Evolutionary conservation across 495 filamentous ascomycete species (phyloP), one percentile per base, ranked within the genome.

Genomic region (Alectoria sarmentosa): DNA sequence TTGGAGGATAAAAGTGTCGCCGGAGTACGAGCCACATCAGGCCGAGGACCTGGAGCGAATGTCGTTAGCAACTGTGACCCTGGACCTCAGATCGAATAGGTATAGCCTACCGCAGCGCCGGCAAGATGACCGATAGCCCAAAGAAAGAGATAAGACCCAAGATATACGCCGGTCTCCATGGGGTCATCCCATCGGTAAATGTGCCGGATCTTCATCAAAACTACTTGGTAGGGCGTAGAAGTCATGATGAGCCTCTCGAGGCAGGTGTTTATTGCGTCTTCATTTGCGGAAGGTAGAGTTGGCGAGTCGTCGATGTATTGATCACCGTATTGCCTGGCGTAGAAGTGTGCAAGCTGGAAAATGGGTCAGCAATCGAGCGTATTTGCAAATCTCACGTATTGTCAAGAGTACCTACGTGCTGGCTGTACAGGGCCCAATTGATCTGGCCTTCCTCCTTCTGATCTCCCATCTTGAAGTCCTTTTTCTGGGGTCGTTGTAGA

Each of bases 111-210:
- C 7, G 30, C 52, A 32, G 28, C 52, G 44, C 62, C 69, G 65
- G 67, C 49, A 23, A 74, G 64, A 63, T 71, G 68, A 34, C 49
- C 64, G n/a, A 70, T 55, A 28, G 67, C 61, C 67, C 58, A 73
- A 39, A 74, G 58, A 44, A 73, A 59, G 23, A 71, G 56, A 62
- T 75, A 76, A 58, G 48, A 26, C 9, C 37, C 32, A 49, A 72
- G 60, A 41, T 70, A 73, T 57, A 65, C 61, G n/a, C 60, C 48
- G 11, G 75, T 77, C 41, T 73, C 69, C n/a, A 66, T 23, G 11
- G 60, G 70, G 62, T 74, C 62, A 39, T 77, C 71, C 77, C 75
- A 79, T 13, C 69, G 71, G 55, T 76, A 79, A 7, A 79, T 68
- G 36, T 70, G 64, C 37, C 73, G 66, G 19, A 72, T 59, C 21